A percentile compares a stretch with the other conserved stretches of the same genome.
Evolutionary conservation across 768 basidiomycete genomes (phyloP).

Genomic region (Amylocystis lapponica): DNA sequence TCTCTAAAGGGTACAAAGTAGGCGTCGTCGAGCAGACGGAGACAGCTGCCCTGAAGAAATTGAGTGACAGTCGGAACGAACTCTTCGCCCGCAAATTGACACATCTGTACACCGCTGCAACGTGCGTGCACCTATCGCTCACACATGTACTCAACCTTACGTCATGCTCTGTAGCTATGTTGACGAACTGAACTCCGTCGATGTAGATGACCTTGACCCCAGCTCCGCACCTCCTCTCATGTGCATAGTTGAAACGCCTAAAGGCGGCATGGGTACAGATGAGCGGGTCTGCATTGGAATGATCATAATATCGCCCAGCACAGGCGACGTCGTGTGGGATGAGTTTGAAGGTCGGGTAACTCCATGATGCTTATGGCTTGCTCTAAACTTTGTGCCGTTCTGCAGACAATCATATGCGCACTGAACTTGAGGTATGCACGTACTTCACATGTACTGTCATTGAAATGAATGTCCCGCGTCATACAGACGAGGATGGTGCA

Average conservation of each 20-base stretch:
- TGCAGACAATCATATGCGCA: slow-evolving; percentile 74
- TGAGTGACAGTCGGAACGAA: slow-evolving; percentile 63
- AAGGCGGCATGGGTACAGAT: slow-evolving; percentile 36
- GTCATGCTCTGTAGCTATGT: slow-evolving; percentile 54
- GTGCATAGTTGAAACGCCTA: slow-evolving; percentile 58
- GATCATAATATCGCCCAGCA: slow-evolving; percentile 76
- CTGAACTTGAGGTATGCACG: slow-evolving; percentile 73
- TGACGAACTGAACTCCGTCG: slow-evolving; percentile 65
- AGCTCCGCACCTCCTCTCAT: slow-evolving; percentile 66
- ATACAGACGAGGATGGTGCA: slow-evolving; percentile 81
- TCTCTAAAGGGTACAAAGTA: slow-evolving; percentile 76
- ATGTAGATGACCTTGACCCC: slow-evolving; percentile 49
- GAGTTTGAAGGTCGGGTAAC: slow-evolving; percentile 64
- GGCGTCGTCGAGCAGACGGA: slow-evolving; percentile 81
- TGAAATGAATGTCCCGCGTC: slow-evolving; percentile 2
- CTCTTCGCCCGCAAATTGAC: slow-evolving; percentile 73
- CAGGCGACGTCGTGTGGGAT: slow-evolving; percentile 93
- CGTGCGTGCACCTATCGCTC: slow-evolving; percentile 45
- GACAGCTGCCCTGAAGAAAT: slow-evolving; percentile 87
- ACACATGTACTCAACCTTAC: not conserved
- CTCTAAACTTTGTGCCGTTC: not conserved
- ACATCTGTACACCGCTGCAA: slow-evolving; percentile 80
- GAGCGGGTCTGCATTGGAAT: slow-evolving; percentile 56
- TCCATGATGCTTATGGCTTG: not conserved
- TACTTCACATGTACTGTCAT: not conserved